Conservation (phyloP, 2,329 filamentous ascomycete genomes). For the Neopestalotiopsis rosae region DNA sequence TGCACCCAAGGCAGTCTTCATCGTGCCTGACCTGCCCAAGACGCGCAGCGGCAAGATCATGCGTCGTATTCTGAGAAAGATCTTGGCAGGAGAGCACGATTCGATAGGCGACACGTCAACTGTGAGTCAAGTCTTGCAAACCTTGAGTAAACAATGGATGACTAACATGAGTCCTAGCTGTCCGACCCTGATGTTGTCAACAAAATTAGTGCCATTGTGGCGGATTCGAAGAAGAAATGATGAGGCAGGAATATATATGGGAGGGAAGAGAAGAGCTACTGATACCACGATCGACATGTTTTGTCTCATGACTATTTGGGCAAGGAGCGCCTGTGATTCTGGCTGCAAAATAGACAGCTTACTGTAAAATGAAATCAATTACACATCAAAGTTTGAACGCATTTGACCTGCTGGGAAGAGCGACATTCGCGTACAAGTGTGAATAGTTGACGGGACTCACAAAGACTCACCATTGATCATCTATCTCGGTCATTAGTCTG, state of each 20-base stretch:
- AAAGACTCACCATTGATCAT: no score
- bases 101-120: conserved; percentile 93
- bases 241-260: neutral
- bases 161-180: conserved; percentile 57
- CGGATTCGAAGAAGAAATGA: conserved; percentile 63
- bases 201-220: conserved; percentile 85
- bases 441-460: no score
- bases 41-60: conserved; percentile 99
- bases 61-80: conserved; percentile 96
- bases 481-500: no score
- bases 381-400: neutral
- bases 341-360: neutral
- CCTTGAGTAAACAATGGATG: neutral
- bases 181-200: conserved; percentile 89
- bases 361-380: neutral
- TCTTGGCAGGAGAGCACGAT: conserved; percentile 95
- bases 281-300: conserved; percentile 14
- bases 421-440: neutral
- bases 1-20: conserved; percentile 89
- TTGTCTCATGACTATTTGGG: neutral
- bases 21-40: conserved; percentile 94
- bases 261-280: conserved; percentile 17
- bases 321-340: neutral
- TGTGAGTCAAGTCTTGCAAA: conserved; percentile 57
- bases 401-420: neutral